Evolutionary conservation across 345 rosid species (phyloP).

Genomic region (Eucalyptus albens): DNA sequence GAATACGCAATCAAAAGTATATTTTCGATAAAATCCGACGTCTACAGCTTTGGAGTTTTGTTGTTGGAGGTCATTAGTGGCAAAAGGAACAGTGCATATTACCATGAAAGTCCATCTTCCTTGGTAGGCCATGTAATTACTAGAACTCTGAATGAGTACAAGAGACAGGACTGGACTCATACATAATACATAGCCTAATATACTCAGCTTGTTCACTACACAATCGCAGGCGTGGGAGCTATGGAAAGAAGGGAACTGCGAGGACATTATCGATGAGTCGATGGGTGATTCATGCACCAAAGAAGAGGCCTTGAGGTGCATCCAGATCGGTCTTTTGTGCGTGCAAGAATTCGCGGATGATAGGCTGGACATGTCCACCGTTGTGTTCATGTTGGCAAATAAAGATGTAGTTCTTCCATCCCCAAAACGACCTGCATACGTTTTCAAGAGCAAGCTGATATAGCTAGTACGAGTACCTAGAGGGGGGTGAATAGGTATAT

Average conservation of each 20-base stretch:
- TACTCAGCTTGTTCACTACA: neutral
- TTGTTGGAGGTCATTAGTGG: slow-evolving; percentile 52
- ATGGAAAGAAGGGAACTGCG: slow-evolving; percentile 19
- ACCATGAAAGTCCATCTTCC: neutral
- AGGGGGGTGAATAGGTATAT: too few relatives aligned
- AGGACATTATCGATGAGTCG: slow-evolving; percentile 12
- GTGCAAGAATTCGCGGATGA: slow-evolving; percentile 47
- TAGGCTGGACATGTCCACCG: slow-evolving; percentile 35
- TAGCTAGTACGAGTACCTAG: too few relatives aligned
- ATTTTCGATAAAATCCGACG: slow-evolving; percentile 60
- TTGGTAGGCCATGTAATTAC: slow-evolving; percentile 49
- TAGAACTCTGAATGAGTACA: neutral
- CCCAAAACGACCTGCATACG: slow-evolving; percentile 45
- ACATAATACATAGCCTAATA: neutral
- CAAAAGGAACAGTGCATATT: slow-evolving; percentile 11
- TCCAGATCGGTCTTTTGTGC: slow-evolving; percentile 51
- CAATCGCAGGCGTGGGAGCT: slow-evolving; percentile 38
- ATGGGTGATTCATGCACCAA: slow-evolving; percentile 2
- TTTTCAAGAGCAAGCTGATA: neutral
- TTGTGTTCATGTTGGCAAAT: slow-evolving; percentile 25
- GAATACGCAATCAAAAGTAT: slow-evolving; percentile 57
- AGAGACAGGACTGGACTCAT: neutral
- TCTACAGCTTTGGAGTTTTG: slow-evolving; percentile 56
- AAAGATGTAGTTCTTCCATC: slow-evolving; percentile 15
- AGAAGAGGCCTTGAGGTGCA: slow-evolving; percentile 25